These are phyloP conservation scores for Capronia epimyces DNA, from an alignment of 2,329 filamentous ascomycete species.

Conservation along the genomic window DNA sequence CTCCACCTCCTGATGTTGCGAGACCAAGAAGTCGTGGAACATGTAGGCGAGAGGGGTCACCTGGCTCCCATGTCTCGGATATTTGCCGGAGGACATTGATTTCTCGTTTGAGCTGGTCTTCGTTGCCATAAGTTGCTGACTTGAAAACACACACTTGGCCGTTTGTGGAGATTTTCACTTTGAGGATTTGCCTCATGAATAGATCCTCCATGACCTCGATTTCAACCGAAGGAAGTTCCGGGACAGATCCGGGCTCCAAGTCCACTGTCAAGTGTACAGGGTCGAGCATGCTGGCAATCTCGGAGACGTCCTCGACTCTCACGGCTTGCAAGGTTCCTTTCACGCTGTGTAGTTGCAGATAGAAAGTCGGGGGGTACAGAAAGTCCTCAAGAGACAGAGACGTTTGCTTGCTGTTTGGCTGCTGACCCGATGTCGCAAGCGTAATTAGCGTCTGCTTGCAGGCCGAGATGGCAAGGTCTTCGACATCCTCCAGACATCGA, in stretches of 20 bases:
- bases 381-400: constrained; percentile 15
- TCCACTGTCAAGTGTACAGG: background rate
- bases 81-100: constrained; percentile 14
- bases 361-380: constrained; percentile 12
- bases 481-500: constrained; percentile 10
- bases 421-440: background rate
- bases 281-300: background rate
- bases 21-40: constrained; percentile 13
- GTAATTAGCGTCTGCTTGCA: background rate
- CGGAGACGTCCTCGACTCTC: background rate
- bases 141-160: constrained; percentile 17
- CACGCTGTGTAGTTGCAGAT: constrained; percentile 7
- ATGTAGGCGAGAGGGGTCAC: constrained; percentile 8
- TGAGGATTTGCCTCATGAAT: background rate
- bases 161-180: constrained; percentile 3
- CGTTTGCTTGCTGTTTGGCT: constrained; percentile 6
- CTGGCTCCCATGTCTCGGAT: constrained; percentile 11
- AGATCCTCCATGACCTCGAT: background rate
- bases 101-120: constrained; percentile 16
- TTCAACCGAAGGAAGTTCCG: background rate
- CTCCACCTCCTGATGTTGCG: background rate
- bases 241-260: background rate
- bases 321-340: constrained; percentile 4
- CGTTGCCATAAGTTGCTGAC: constrained; percentile 8
- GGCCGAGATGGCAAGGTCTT: constrained; percentile 11